Percentiles rank a stretch among this genome's conserved stretches.
Evolutionary conservation across 1,284 basidiomycete genomes (phyloP).

Genomic region (Irpex rosettiformis): DNA sequence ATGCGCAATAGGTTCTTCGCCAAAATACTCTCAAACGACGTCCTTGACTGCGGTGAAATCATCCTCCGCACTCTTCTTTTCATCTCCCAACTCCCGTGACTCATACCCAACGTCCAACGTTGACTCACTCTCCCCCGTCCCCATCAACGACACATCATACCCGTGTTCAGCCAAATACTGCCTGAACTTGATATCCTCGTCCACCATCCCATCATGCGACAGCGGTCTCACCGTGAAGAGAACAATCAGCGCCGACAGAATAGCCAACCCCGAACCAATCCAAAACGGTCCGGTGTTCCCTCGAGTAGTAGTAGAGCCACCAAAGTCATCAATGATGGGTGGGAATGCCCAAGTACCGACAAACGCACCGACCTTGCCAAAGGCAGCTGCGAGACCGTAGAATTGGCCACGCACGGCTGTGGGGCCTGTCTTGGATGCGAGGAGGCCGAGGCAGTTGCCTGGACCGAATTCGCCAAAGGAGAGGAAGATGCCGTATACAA

Average conservation of each 20-base stretch:
- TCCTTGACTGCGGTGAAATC: background rate
- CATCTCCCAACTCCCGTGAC: too few species aligned
- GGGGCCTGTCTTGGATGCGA: conserved; percentile 81
- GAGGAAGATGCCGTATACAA: conserved; percentile 90
- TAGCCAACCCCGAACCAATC: conserved; percentile 74
- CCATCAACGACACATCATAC: conserved; percentile 55
- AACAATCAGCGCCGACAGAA: conserved; percentile 75
- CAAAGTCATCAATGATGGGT: conserved; percentile 69
- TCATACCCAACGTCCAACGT: background rate
- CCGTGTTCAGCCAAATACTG: conserved; percentile 74
- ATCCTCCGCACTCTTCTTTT: background rate
- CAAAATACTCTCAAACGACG: background rate
- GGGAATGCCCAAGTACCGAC: conserved; percentile 63
- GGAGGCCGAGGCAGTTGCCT: conserved; percentile 76
- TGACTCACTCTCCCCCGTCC: background rate
- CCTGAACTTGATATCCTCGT: conserved; percentile 81
- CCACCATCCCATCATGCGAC: conserved; percentile 72
- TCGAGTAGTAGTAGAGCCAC: conserved; percentile 41
- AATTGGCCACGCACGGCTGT: conserved; percentile 86
- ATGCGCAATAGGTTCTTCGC: too few species aligned
- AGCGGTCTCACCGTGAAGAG: conserved; percentile 77
- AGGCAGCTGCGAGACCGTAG: conserved; percentile 82
- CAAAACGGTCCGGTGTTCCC: conserved; percentile 83
- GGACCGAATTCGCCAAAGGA: conserved; percentile 82
- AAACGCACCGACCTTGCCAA: conserved; percentile 91